Conservation (phyloP, 2,329 filamentous ascomycete genomes). For the Fusarium liriodendri region DNA sequence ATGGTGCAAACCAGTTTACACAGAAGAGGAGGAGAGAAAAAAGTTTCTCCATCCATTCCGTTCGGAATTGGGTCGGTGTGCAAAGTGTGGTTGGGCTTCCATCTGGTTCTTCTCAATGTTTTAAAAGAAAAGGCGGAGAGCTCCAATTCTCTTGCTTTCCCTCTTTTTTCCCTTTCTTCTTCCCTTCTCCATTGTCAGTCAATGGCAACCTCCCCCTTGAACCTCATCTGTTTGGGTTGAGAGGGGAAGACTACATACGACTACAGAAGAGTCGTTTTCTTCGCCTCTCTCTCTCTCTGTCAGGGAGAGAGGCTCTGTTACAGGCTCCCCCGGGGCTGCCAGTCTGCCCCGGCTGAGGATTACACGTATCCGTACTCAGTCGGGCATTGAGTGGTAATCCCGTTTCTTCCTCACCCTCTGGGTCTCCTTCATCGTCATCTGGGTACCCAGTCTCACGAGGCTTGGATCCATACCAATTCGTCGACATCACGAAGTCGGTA, state of each 20-base stretch:
- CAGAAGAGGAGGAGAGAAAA: slow-evolving; percentile 12
- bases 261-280: neutral
- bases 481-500: slow-evolving; percentile 18
- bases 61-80: slow-evolving; percentile 33
- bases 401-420: neutral
- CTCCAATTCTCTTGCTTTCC: slow-evolving; percentile 7
- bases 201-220: slow-evolving; percentile 31
- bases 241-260: slow-evolving; percentile 29
- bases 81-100: slow-evolving; percentile 7
- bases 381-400: slow-evolving; percentile 3
- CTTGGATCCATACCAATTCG: slow-evolving; percentile 3
- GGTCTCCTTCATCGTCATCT: neutral
- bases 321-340: slow-evolving; percentile 15
- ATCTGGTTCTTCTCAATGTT: slow-evolving; percentile 6
- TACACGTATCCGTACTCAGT: neutral
- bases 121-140: slow-evolving; percentile 33
- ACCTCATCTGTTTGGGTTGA: slow-evolving; percentile 34
- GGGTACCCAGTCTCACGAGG: slow-evolving; percentile 3
- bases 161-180: slow-evolving; percentile 15
- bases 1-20: slow-evolving; percentile 1
- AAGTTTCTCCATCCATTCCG: slow-evolving; percentile 20
- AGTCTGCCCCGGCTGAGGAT: slow-evolving; percentile 27
- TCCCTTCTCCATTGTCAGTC: slow-evolving; percentile 29
- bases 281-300: slow-evolving; percentile 23
- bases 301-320: slow-evolving; percentile 28